phyloP scores from a whole-genome alignment of 495 filamentous ascomycete genomes.

The Penicillium robsamsonii region DNA sequence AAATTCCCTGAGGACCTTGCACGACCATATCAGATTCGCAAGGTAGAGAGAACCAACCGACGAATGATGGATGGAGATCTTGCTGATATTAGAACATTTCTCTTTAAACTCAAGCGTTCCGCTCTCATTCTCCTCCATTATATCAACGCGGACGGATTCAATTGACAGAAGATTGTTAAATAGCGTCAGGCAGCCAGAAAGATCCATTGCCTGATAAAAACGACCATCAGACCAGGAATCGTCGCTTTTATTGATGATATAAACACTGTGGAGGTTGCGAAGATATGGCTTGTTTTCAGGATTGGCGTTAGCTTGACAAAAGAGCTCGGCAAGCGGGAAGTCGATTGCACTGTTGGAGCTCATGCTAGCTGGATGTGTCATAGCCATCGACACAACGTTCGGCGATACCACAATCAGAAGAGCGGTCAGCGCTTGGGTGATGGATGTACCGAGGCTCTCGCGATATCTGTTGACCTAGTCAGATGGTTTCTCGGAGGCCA shows the following conservation, averaged over 20 bases:
- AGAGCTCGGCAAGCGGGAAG: constrained; percentile 20
- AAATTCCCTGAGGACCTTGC: constrained; percentile 22
- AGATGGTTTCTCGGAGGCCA: background rate
- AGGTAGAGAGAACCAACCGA: constrained; percentile 14
- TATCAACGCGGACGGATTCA: constrained; percentile 20
- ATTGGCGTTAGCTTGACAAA: constrained; percentile 14
- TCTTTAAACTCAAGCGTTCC: background rate
- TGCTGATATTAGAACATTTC: constrained; percentile 21
- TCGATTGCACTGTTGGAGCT: background rate
- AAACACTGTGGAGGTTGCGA: constrained; percentile 24
- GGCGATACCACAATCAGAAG: constrained; percentile 30
- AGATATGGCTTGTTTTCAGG: constrained; percentile 17
- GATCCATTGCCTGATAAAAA: constrained; percentile 18
- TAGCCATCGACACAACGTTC: constrained; percentile 21
- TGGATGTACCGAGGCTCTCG: constrained; percentile 10
- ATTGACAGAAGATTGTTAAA: constrained; percentile 27
- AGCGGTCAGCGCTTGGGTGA: constrained; percentile 25
- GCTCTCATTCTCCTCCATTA: constrained; percentile 13
- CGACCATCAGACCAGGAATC: constrained; percentile 8
- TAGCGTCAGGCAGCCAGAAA: constrained; percentile 10
- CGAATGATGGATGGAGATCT: constrained; percentile 21
- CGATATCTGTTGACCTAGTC: background rate
- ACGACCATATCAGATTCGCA: constrained; percentile 16
- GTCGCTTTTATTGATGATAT: constrained; percentile 14
- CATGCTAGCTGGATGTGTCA: constrained; percentile 12